Conservation (phyloP, 2,329 filamentous ascomycete genomes). For the Cercospora beticola region DNA sequence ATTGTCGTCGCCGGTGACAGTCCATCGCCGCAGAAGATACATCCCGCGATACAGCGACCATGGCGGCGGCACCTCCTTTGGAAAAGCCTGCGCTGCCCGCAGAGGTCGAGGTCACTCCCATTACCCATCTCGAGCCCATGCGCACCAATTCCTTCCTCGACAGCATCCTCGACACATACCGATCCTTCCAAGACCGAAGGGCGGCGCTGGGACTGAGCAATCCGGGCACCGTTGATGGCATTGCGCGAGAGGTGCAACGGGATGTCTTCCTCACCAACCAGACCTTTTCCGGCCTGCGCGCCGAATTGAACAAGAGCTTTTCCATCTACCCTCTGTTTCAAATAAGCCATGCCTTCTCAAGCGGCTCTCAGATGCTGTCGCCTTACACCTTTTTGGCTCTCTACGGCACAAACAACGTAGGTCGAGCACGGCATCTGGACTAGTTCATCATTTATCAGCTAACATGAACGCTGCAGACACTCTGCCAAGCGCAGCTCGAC, state of each 20-base stretch:
- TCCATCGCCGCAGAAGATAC: background rate
- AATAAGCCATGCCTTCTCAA: constrained; percentile 92
- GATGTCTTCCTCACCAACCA: constrained; percentile 95
- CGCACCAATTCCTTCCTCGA: constrained; percentile 35
- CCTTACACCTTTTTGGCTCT: constrained; percentile 94
- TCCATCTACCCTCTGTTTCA: constrained; percentile 93
- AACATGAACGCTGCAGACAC: constrained; percentile 60
- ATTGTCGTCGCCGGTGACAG: background rate
- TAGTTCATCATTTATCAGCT: constrained; percentile 17
- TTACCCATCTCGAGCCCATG: constrained; percentile 26
- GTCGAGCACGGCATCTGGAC: constrained; percentile 29
- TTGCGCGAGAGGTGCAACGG: constrained; percentile 88
- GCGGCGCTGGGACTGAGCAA: constrained; percentile 85
- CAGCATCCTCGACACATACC: constrained; percentile 64
- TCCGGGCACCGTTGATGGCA: constrained; percentile 86
- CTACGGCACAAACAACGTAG: constrained; percentile 87
- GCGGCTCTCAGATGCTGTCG: constrained; percentile 84
- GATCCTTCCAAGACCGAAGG: constrained; percentile 79
- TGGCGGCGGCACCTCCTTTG: constrained; percentile 25
- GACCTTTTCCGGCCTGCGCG: constrained; percentile 93
- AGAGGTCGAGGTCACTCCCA: constrained; percentile 25
- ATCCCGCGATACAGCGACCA: background rate
- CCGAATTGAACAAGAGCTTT: constrained; percentile 95
- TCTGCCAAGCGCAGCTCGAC: constrained; percentile 93
- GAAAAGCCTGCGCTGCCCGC: constrained; percentile 33